phyloP scores from a whole-genome alignment of 2,329 filamentous ascomycete species.

The Diaporthe sp. region DNA sequence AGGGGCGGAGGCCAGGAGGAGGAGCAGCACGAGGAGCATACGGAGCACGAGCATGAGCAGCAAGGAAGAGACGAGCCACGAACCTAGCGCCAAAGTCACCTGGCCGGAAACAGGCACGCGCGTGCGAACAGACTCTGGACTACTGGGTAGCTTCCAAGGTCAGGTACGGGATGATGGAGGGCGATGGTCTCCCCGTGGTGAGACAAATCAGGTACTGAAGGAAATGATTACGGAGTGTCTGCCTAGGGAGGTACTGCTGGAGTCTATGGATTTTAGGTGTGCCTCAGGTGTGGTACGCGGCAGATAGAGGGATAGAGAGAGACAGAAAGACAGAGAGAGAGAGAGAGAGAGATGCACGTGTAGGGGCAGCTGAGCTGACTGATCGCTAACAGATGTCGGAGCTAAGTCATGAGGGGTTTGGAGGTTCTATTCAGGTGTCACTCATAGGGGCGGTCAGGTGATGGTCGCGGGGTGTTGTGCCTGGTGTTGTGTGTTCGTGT shows the following conservation, averaged over 20 bases:
- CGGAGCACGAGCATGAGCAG: too few relatives aligned
- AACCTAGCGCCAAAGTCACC: conserved; percentile 12
- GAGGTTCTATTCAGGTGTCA: neutral
- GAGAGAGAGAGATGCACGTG: neutral
- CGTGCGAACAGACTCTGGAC: neutral
- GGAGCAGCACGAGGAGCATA: neutral
- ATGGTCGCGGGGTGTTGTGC: conserved; percentile 1
- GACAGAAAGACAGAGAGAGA: neutral
- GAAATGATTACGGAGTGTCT: neutral
- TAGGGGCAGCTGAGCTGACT: neutral
- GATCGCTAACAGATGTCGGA: neutral
- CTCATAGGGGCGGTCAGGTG: conserved; percentile 3
- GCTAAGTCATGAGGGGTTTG: neutral
- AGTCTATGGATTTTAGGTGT: neutral
- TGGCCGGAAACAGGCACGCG: conserved; percentile 5
- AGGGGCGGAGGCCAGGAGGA: neutral
- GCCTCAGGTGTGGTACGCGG: neutral
- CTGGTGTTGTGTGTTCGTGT: neutral
- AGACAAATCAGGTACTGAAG: neutral
- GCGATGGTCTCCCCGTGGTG: neutral
- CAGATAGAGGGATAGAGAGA: too few relatives aligned
- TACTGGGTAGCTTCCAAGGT: neutral
- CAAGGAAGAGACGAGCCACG: neutral
- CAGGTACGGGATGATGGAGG: neutral
- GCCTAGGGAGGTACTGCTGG: neutral